Conservation (phyloP, 2,329 filamentous ascomycete species). For the Hymenoscyphus salicellus region DNA sequence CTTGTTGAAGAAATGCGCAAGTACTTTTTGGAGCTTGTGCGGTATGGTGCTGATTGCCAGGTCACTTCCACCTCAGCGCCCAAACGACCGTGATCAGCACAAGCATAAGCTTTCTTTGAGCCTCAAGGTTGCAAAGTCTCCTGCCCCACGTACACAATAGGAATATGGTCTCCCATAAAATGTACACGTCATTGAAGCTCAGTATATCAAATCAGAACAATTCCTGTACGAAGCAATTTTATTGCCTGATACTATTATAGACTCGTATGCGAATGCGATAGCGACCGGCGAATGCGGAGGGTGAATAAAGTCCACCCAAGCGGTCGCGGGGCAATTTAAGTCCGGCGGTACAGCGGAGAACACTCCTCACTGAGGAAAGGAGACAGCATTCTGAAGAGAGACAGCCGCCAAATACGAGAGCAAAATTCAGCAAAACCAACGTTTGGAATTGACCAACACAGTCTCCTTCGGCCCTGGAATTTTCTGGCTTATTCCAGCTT, state of each 20-base stretch:
- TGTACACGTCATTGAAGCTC: not conserved
- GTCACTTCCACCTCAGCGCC: not conserved
- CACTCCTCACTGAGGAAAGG: too few species aligned
- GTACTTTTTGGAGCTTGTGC: not conserved
- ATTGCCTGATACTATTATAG: not conserved
- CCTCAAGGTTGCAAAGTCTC: not conserved
- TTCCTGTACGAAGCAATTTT: not conserved
- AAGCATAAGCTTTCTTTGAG: slow-evolving; percentile 6
- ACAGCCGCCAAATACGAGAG: not conserved
- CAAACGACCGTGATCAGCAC: not conserved
- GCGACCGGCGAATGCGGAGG: not conserved
- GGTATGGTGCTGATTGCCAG: not conserved
- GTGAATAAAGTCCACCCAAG: not conserved
- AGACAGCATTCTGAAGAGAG: too few species aligned
- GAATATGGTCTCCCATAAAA: not conserved
- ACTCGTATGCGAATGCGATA: not conserved
- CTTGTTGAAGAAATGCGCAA: not conserved
- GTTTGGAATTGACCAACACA: not conserved
- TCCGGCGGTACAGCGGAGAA: not conserved
- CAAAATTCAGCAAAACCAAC: not conserved
- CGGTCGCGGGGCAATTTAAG: not conserved
- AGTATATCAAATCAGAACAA: not conserved
- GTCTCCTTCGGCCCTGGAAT: not conserved
- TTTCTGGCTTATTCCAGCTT: not conserved
- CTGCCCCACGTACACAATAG: not conserved